Evolutionary conservation across 352 stramenopile genomes (phyloP).

Genomic region (Phytophthora cryptogea): DNA sequence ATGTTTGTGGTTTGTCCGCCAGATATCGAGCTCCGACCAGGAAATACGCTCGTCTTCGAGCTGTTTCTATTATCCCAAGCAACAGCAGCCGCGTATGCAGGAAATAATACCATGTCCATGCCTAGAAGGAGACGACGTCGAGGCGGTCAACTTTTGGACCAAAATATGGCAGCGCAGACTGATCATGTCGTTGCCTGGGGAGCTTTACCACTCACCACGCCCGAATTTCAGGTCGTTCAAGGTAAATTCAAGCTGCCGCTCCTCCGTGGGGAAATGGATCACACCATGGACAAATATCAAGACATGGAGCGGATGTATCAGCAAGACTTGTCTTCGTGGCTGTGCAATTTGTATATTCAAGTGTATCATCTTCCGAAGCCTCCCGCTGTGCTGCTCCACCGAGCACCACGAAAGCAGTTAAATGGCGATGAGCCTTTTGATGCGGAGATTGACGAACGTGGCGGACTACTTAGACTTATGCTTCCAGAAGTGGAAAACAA

Average conservation of each 20-base stretch:
- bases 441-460: slow-evolving; percentile 57
- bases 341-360: slow-evolving; percentile 92
- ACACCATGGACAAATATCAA: slow-evolving; percentile 75
- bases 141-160: slow-evolving; percentile 24
- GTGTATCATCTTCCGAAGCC: slow-evolving; percentile 50
- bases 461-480: slow-evolving; percentile 29
- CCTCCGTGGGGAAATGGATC: slow-evolving; percentile 82
- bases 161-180: slow-evolving; percentile 20
- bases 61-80: slow-evolving; percentile 43
- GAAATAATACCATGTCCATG: slow-evolving; percentile 8
- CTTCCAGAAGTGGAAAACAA: slow-evolving; percentile 47
- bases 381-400: slow-evolving; percentile 20
- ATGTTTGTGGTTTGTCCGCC: slow-evolving; percentile 82
- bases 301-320: slow-evolving; percentile 74
- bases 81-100: slow-evolving; percentile 8
- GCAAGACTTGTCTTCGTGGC: slow-evolving; percentile 79
- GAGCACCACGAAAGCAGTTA: slow-evolving; percentile 3
- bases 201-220: slow-evolving; percentile 72
- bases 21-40: slow-evolving; percentile 56
- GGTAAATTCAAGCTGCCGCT: slow-evolving; percentile 89
- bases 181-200: slow-evolving; percentile 88
- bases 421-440: slow-evolving; percentile 35
- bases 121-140: slow-evolving; percentile 9
- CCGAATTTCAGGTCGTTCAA: slow-evolving; percentile 59
- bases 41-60: slow-evolving; percentile 61